phyloP scores from a whole-genome alignment of 306 rosid genomes.

The Rubus parviflorus region DNA sequence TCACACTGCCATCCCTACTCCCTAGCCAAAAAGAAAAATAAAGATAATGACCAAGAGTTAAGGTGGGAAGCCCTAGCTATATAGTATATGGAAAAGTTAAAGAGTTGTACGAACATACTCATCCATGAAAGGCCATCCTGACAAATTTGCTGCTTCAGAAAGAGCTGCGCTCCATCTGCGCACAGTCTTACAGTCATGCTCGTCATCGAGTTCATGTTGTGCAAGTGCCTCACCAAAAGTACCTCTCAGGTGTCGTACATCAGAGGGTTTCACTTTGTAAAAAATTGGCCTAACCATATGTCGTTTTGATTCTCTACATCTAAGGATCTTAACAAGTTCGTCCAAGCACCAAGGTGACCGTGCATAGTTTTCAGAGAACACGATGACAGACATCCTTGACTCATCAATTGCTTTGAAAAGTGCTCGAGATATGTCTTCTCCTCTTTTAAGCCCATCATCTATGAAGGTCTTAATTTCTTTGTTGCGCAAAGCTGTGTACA shows the following conservation, averaged over 20 bases:
- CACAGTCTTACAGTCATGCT: neutral
- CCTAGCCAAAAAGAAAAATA: no score
- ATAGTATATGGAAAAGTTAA: no score
- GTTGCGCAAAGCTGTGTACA: neutral
- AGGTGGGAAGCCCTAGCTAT: no score
- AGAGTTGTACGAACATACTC: neutral
- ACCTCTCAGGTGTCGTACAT: neutral
- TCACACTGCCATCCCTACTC: no score
- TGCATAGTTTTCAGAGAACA: constrained; percentile 1
- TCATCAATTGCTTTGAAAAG: neutral
- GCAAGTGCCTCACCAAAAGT: neutral
- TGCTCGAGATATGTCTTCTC: neutral
- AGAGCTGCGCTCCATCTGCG: neutral
- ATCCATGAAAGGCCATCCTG: neutral
- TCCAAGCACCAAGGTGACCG: neutral
- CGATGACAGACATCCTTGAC: constrained; percentile 4
- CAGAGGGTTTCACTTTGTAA: neutral
- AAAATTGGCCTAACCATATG: neutral
- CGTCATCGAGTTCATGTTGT: neutral
- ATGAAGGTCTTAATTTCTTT: neutral
- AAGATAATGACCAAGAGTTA: no score
- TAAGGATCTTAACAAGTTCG: neutral
- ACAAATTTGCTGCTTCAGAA: neutral
- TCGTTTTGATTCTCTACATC: neutral
- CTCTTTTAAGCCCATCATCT: neutral